phyloP scores from a whole-genome alignment of 805 yeast species.

The Yarrowia deformans region DNA sequence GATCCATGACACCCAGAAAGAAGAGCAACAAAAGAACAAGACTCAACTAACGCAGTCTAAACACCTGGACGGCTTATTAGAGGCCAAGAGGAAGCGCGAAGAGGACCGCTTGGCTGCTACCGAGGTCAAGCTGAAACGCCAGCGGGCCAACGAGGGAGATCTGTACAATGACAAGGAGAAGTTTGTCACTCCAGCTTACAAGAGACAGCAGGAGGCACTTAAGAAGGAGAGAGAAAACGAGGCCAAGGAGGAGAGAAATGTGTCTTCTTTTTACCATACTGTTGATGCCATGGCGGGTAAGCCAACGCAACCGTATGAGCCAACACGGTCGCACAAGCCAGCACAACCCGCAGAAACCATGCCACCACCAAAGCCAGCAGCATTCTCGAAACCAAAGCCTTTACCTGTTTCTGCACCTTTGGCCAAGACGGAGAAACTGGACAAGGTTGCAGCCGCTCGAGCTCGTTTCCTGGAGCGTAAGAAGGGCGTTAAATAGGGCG shows the following conservation, averaged over 20 bases:
- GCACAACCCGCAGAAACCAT: background rate
- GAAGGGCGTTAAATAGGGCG: background rate
- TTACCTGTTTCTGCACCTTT: background rate
- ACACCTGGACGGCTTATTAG: constrained; percentile 55
- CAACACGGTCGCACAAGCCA: too few relatives aligned
- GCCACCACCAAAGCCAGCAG: background rate
- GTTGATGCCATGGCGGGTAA: constrained; percentile 15
- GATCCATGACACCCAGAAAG: constrained; percentile 49
- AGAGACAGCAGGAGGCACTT: constrained; percentile 51
- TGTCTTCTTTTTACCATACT: constrained; percentile 14
- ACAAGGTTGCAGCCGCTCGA: constrained; percentile 28
- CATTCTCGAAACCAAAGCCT: background rate
- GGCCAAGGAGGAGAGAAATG: constrained; percentile 41
- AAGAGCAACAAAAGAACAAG: background rate
- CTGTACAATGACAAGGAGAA: constrained; percentile 53
- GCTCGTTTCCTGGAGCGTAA: constrained; percentile 29
- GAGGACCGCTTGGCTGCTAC: constrained; percentile 55
- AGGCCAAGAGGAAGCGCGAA: constrained; percentile 57
- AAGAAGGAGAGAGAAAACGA: constrained; percentile 43
- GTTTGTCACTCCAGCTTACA: constrained; percentile 60
- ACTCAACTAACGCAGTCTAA: constrained; percentile 39
- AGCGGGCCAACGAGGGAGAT: constrained; percentile 54
- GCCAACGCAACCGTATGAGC: background rate
- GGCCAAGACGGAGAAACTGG: background rate
- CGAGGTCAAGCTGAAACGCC: constrained; percentile 51